Evolutionary conservation across 2,329 filamentous ascomycete species (phyloP).

Genomic region (Cladophialophora immunda): DNA sequence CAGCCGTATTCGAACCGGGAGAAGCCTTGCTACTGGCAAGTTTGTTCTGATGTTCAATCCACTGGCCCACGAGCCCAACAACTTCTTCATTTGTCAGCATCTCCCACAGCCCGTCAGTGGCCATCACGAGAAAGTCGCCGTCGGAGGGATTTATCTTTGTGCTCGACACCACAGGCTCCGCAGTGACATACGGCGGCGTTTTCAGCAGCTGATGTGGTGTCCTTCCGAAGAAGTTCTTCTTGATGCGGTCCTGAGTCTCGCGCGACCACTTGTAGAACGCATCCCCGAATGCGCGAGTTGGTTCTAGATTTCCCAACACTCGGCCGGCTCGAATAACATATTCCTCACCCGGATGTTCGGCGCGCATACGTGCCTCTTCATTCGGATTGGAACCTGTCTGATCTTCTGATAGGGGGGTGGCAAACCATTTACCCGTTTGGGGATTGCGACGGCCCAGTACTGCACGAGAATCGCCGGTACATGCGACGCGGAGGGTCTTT

Average conservation of each 20-base stretch:
- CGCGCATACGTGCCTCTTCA: conserved; percentile 82
- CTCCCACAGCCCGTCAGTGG: conserved; percentile 97
- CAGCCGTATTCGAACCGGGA: conserved; percentile 58
- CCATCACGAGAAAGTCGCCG: conserved; percentile 95
- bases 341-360: conserved; percentile 83
- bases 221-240: conserved; percentile 85
- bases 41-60: conserved; percentile 80
- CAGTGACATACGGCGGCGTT: conserved; percentile 96
- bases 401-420: conserved; percentile 87
- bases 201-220: conserved; percentile 79
- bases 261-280: conserved; percentile 95
- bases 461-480: conserved; percentile 94
- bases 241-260: conserved; percentile 83
- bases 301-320: conserved; percentile 90
- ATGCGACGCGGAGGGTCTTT: conserved; percentile 90
- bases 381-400: conserved; percentile 90
- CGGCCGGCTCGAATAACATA: conserved; percentile 88
- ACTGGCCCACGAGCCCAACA: conserved; percentile 93
- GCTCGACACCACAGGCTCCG: conserved; percentile 92
- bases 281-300: conserved; percentile 93
- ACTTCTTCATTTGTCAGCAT: conserved; percentile 99
- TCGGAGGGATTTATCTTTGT: conserved; percentile 88
- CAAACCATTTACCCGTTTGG: conserved; percentile 86
- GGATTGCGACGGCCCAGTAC: conserved; percentile 81
- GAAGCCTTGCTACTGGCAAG: conserved; percentile 42